Conservation (phyloP, 2,329 filamentous ascomycete species). For the Pyricularia sp. region DNA sequence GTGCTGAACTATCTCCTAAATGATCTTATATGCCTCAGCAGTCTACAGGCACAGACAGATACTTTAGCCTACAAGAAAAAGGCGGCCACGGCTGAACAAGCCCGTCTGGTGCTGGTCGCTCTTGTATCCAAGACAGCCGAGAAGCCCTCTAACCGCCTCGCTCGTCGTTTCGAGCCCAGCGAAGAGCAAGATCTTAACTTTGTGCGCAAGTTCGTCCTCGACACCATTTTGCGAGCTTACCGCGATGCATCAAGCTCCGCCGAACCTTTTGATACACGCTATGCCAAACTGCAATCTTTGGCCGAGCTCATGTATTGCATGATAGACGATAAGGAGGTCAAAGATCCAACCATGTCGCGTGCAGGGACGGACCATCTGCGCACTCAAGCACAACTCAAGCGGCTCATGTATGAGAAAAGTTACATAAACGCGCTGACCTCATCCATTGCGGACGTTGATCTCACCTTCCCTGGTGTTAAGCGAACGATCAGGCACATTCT, state of each 20-base stretch:
- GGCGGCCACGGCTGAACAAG: constrained; percentile 73
- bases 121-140: constrained; percentile 84
- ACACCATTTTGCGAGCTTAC: constrained; percentile 86
- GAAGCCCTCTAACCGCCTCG: constrained; percentile 47
- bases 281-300: constrained; percentile 76
- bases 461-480: constrained; percentile 90
- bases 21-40: constrained; percentile 56
- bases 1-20: constrained; percentile 91
- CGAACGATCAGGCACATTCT: constrained; percentile 94
- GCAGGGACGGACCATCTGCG: constrained; percentile 25
- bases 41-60: constrained; percentile 56
- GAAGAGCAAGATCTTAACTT: constrained; percentile 80
- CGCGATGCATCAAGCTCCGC: constrained; percentile 74
- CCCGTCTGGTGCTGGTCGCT: constrained; percentile 77
- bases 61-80: constrained; percentile 76
- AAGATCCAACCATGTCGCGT: constrained; percentile 35
- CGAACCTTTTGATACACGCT: constrained; percentile 76
- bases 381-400: constrained; percentile 76
- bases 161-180: constrained; percentile 55
- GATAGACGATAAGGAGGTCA: constrained; percentile 73
- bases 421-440: constrained; percentile 81
- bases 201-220: constrained; percentile 88
- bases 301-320: constrained; percentile 91
- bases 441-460: constrained; percentile 89
- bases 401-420: constrained; percentile 98